Evolutionary conservation across 306 rosid genomes (phyloP), one percentile per base, ranked within the genome.

Genomic region (Crotalaria pallida): DNA sequence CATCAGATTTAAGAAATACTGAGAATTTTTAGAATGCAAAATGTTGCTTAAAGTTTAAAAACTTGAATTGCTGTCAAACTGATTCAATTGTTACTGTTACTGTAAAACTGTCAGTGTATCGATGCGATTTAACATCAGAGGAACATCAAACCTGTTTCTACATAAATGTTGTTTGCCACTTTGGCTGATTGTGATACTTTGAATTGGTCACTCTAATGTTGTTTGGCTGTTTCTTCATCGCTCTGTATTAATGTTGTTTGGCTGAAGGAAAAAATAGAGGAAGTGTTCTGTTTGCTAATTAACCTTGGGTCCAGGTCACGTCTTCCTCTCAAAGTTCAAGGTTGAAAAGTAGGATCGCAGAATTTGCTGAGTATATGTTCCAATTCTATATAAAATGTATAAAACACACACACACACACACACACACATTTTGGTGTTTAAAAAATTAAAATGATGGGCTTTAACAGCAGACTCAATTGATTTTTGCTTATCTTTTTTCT

Each of bases 51-150:
- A 16, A 65, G 7, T 38, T 22, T 15, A 34, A 36, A 11, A 13
- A n/a, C 40, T 6, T 33, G 9, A 34, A 51, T 13, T 50, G 3
- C 21, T 67, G 8, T 58, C 15, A 7, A 10, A 51, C 15, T 19
- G 23, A 29, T 27, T 29, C 15, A 10, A 29, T 45, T 6, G 17
- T 29, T n/a, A 17, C 17, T 47, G 38, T 67, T 31, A 31, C 10
- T 34, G 41, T 11, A 34, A 36, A 36, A 36, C 41, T 36, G 9
- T 8, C 41, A 8, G 68, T 51, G 51, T 51, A 53, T 49, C 41
- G 62, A 16, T 74, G 47, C 53, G 23, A 31, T 69, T 53, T 15
- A 22, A 34, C 41, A 44, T 63, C 38, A 33, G 77, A 19, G 73
- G n/a, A 36, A 22, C 26, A 6, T 31, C 51, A 12, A 11, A 40